These are phyloP conservation scores for Saccharomycopsis oosterbeekiorum DNA, from an alignment of 805 yeast species.

Conservation along the genomic window DNA sequence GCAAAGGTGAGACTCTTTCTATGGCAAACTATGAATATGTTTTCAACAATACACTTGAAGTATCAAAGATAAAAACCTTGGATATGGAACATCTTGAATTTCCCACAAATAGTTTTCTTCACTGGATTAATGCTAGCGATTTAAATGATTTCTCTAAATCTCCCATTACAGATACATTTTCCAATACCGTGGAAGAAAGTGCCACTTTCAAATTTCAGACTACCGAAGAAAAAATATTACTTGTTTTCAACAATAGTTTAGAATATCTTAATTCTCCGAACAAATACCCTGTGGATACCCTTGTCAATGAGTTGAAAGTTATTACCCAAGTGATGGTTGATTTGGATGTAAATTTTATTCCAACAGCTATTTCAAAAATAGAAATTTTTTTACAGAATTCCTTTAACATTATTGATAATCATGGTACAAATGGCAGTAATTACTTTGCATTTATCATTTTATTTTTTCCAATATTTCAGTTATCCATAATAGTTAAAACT, in stretches of 20 bases:
- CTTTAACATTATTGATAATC: constrained; percentile 1
- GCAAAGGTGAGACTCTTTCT: neutral
- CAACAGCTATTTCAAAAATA: neutral
- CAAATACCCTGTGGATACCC: constrained; percentile 1
- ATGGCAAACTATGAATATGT: constrained; percentile 7
- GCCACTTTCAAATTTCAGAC: neutral
- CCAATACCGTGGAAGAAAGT: neutral
- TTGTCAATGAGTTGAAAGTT: constrained; percentile 2
- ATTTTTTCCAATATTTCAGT: constrained; percentile 16
- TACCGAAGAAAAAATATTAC: constrained; percentile 2
- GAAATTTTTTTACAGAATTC: constrained; percentile 11
- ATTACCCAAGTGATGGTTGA: constrained; percentile 2
- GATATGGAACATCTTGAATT: neutral
- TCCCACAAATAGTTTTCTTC: constrained; percentile 6
- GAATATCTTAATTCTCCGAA: constrained; percentile 6
- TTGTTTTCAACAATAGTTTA: constrained; percentile 2
- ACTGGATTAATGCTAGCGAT: constrained; percentile 1
- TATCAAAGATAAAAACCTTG: constrained; percentile 4
- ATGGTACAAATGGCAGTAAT: neutral
- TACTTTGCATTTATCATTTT: constrained; percentile 10
- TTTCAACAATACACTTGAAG: constrained; percentile 8
- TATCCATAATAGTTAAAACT: constrained; percentile 1
- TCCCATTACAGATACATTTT: neutral
- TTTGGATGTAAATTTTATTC: neutral
- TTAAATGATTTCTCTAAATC: neutral